Evolutionary conservation across 306 rosid genomes (phyloP).

Genomic region (Lathyrus tuberosus): DNA sequence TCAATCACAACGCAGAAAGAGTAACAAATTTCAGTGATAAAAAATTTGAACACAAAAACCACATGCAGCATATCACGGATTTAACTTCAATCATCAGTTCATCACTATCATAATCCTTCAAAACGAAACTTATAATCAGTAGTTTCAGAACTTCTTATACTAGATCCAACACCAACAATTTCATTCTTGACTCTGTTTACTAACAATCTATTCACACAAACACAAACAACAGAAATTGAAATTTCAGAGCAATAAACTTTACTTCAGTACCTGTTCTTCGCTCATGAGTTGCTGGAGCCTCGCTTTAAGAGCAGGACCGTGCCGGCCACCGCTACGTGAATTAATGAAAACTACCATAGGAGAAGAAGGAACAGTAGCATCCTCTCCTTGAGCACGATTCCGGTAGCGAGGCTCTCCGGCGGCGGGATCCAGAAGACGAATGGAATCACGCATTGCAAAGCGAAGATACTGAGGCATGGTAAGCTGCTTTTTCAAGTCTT

Average conservation of each 20-base stretch:
- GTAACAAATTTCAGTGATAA: neutral
- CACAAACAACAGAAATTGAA: neutral
- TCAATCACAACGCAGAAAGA: constrained; percentile 18
- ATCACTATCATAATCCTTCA: constrained; percentile 17
- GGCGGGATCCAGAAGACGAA: constrained; percentile 59
- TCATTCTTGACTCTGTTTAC: constrained; percentile 5
- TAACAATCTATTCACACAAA: neutral
- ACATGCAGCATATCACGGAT: neutral
- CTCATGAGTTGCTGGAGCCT: constrained; percentile 76
- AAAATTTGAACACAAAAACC: constrained; percentile 21
- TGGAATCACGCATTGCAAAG: constrained; percentile 84
- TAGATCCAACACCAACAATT: constrained; percentile 28
- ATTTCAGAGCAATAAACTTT: neutral
- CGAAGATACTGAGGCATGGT: constrained; percentile 84
- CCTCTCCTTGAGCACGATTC: constrained; percentile 32
- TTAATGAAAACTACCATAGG: constrained; percentile 92
- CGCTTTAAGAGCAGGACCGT: constrained; percentile 80
- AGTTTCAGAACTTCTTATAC: neutral
- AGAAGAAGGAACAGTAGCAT: constrained; percentile 44
- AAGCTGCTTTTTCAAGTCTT: constrained; percentile 68
- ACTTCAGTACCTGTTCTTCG: constrained; percentile 71
- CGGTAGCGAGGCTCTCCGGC: constrained; percentile 66
- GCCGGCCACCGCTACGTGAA: constrained; percentile 82
- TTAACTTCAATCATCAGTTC: constrained; percentile 22
- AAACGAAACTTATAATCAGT: neutral